Evolutionary conservation across 2,329 filamentous ascomycete species (phyloP).

Genomic region (Pestalotiopsis sp.): DNA sequence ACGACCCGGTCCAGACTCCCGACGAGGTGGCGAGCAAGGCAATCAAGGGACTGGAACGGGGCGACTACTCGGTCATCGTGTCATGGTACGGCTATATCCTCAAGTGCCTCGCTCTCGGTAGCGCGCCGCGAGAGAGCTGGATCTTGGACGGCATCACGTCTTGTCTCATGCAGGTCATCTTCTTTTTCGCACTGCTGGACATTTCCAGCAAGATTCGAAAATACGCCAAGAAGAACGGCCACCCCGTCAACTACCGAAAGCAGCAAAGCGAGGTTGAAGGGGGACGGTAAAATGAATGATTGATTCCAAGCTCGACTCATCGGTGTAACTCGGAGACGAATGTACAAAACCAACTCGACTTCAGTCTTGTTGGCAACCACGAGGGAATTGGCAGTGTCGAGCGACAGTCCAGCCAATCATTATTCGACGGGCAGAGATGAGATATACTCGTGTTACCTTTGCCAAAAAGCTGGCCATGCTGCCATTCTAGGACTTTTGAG

Average conservation of each 20-base stretch:
- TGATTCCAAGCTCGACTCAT: not conserved
- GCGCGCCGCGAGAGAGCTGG: slow-evolving; percentile 60
- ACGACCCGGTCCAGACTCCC: slow-evolving; percentile 78
- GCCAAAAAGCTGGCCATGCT: no score
- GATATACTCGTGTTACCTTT: no score
- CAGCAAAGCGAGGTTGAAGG: slow-evolving; percentile 20
- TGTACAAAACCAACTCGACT: no score
- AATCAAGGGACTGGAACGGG: slow-evolving; percentile 76
- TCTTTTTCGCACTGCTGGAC: slow-evolving; percentile 59
- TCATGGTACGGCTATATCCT: slow-evolving; percentile 73
- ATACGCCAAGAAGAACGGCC: slow-evolving; percentile 60
- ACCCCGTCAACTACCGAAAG: slow-evolving; percentile 53
- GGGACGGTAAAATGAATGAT: not conserved
- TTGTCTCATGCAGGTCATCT: slow-evolving; percentile 56
- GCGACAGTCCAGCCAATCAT: no score
- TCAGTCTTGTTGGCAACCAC: no score
- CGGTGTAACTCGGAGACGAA: not conserved
- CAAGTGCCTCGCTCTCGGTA: slow-evolving; percentile 62
- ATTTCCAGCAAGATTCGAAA: slow-evolving; percentile 60
- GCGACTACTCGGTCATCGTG: slow-evolving; percentile 79
- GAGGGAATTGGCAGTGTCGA: no score
- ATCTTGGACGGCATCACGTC: slow-evolving; percentile 60
- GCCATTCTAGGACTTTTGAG: no score
- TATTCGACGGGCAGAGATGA: no score
- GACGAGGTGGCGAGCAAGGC: slow-evolving; percentile 74